These are phyloP conservation scores for Spencermartinsiella europaea DNA, from an alignment of 805 yeast species.

Conservation along the genomic window DNA sequence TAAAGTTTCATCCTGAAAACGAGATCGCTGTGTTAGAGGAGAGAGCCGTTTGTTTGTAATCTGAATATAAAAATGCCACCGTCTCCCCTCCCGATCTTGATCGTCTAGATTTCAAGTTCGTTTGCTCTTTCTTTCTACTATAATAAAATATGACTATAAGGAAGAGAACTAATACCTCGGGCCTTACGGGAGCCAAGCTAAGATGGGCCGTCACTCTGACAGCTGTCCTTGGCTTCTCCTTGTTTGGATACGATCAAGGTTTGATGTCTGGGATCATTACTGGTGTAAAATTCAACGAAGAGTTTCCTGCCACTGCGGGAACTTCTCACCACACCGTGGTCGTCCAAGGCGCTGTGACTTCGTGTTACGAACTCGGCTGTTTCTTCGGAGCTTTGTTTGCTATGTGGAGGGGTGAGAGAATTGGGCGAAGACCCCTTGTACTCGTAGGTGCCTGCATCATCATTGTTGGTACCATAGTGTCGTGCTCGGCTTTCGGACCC, in stretches of 20 bases:
- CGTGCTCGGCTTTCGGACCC: slow-evolving; percentile 39
- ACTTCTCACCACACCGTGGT: slow-evolving; percentile 41
- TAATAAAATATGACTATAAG: background rate
- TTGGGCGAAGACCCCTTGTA: slow-evolving; percentile 64
- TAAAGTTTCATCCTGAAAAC: too few relatives aligned
- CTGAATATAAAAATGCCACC: too few relatives aligned
- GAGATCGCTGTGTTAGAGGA: too few relatives aligned
- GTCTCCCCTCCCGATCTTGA: too few relatives aligned
- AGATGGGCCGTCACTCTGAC: slow-evolving; percentile 47
- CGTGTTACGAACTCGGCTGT: slow-evolving; percentile 65
- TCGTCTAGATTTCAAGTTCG: too few relatives aligned
- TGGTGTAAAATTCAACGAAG: slow-evolving; percentile 58
- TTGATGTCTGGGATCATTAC: slow-evolving; percentile 47
- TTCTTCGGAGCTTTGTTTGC: slow-evolving; percentile 67
- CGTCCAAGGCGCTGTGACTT: slow-evolving; percentile 57
- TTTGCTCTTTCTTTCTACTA: background rate
- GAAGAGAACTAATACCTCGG: slow-evolving; percentile 44
- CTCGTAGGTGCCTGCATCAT: slow-evolving; percentile 50
- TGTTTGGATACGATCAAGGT: slow-evolving; percentile 79
- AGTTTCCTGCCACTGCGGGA: slow-evolving; percentile 50
- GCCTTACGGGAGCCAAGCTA: slow-evolving; percentile 51
- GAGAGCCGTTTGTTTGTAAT: too few relatives aligned
- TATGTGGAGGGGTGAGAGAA: slow-evolving; percentile 52
- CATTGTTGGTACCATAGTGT: slow-evolving; percentile 59
- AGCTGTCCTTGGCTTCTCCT: slow-evolving; percentile 60